A percentile compares a stretch with the other conserved stretches of the same genome.
Conservation (phyloP, 768 basidiomycete species). For the Naganishia friedmannii region DNA sequence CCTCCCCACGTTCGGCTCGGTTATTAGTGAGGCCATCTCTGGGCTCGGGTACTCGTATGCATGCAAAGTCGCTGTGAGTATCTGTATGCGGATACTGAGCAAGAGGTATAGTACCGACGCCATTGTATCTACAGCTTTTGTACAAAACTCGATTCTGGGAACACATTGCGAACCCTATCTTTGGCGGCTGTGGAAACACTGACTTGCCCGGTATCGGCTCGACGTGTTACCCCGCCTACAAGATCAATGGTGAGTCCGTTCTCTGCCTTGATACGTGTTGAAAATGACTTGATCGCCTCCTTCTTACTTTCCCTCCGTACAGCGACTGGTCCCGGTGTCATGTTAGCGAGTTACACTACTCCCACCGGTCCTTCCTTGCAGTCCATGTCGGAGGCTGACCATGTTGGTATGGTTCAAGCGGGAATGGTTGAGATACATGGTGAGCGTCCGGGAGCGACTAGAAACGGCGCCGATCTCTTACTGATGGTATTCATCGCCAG, state of each 20-base stretch:
- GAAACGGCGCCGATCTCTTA: no score
- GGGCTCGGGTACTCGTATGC: constrained; percentile 34
- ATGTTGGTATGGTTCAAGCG: constrained; percentile 31
- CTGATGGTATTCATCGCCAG: no score
- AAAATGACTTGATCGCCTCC: no score
- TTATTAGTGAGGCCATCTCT: constrained; percentile 34
- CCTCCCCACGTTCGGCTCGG: constrained; percentile 27
- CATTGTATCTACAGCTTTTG: constrained; percentile 19
- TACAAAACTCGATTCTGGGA: constrained; percentile 39
- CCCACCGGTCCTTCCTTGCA: constrained; percentile 30
- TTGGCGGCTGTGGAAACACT: constrained; percentile 34
- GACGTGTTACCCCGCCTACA: constrained; percentile 36
- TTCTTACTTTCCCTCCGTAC: no score
- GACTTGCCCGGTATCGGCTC: constrained; percentile 36
- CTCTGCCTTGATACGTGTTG: no score
- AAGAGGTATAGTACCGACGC: background rate
- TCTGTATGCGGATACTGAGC: background rate
- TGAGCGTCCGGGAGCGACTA: no score
- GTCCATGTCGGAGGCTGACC: constrained; percentile 32
- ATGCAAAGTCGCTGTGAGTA: constrained; percentile 34
- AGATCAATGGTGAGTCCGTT: constrained; percentile 29
- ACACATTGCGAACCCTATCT: constrained; percentile 33
- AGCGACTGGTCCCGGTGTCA: constrained; percentile 33
- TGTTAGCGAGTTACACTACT: constrained; percentile 33
- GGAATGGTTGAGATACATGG: constrained; percentile 37